Conservation (phyloP, 2,329 filamentous ascomycete genomes). For the Ophiostoma ulmi region DNA sequence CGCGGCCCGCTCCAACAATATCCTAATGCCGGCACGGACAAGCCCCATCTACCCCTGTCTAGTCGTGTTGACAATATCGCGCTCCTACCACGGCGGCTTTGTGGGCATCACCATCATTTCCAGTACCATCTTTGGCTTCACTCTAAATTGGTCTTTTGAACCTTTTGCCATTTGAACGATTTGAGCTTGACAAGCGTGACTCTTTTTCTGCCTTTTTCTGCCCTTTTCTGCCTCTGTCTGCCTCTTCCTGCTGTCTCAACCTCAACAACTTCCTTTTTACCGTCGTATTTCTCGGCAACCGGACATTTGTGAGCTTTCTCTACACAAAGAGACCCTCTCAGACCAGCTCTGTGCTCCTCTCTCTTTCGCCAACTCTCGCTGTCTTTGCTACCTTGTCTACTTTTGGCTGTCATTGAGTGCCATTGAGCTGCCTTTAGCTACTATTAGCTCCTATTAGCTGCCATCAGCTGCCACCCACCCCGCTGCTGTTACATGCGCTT, state of each 20-base stretch:
- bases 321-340: background rate
- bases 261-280: background rate
- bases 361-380: background rate
- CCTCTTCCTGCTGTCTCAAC: background rate
- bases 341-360: background rate
- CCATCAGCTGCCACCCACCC: constrained; percentile 11
- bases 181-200: background rate
- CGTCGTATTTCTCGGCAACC: constrained; percentile 5
- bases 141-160: background rate
- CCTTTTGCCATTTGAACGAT: background rate
- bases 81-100: constrained; percentile 6
- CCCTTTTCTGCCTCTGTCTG: background rate
- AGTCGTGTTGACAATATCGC: constrained; percentile 6
- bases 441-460: background rate
- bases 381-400: background rate
- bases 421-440: background rate
- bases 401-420: background rate
- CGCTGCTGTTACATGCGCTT: constrained; percentile 13
- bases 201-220: background rate
- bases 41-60: constrained; percentile 14
- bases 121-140: constrained; percentile 1
- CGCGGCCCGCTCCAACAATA: constrained; percentile 9
- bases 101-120: background rate
- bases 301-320: background rate
- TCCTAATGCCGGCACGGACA: background rate